A percentile compares a stretch with the other conserved stretches of the same genome.
Evolutionary conservation across 1,284 basidiomycete genomes (phyloP).

Genomic region (Marasmius tenuissimus): DNA sequence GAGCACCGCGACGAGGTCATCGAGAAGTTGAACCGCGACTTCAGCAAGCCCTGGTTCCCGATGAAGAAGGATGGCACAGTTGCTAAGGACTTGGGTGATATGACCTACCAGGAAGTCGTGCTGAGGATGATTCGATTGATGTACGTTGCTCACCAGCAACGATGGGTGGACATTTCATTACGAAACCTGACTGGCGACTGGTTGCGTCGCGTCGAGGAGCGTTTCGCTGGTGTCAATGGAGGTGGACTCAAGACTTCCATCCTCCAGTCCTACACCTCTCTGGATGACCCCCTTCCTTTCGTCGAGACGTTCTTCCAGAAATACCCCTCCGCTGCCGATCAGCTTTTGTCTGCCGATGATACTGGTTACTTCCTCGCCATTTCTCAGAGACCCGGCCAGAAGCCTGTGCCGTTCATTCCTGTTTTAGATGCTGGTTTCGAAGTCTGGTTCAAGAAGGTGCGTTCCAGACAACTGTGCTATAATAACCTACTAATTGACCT

Average conservation of each 20-base stretch:
- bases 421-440: constrained; percentile 91
- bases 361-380: constrained; percentile 95
- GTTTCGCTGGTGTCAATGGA: constrained; percentile 92
- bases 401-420: constrained; percentile 99
- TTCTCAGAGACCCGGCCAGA: constrained; percentile 93
- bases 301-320: constrained; percentile 83
- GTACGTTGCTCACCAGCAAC: constrained; percentile 88
- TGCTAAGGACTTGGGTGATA: constrained; percentile 87
- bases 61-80: constrained; percentile 89
- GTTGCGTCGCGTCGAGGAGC: constrained; percentile 94
- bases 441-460: constrained; percentile 98
- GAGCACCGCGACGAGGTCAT: constrained; percentile 91
- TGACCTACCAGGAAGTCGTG: constrained; percentile 98
- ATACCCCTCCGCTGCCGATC: constrained; percentile 81
- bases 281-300: constrained; percentile 83
- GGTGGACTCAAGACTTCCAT: constrained; percentile 77
- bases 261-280: constrained; percentile 84
- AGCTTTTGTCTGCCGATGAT: constrained; percentile 94
- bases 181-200: constrained; percentile 97
- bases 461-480: constrained; percentile 17
- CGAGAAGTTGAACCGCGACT: constrained; percentile 90
- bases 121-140: constrained; percentile 90
- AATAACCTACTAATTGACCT: constrained; percentile 16
- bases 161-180: constrained; percentile 95
- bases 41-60: constrained; percentile 96